These are phyloP conservation scores for Saccharomyces hybrid DNA, from an alignment of 1,139 yeast species.

Conservation along the genomic window DNA sequence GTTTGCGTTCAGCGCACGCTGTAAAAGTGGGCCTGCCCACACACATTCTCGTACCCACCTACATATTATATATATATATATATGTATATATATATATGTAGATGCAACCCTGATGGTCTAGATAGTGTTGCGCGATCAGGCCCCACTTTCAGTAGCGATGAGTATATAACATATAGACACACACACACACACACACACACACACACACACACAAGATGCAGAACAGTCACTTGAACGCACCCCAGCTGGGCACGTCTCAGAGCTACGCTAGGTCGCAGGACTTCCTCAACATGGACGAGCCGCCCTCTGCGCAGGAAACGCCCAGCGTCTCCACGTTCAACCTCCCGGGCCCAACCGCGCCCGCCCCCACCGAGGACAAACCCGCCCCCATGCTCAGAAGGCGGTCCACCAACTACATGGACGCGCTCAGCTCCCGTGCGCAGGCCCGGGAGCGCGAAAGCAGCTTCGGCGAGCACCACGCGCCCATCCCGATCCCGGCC, in stretches of 20 bases:
- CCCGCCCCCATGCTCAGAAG: conserved; percentile 11
- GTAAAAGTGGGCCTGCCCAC: background rate
- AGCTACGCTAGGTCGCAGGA: conserved; percentile 7
- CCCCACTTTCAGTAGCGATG: background rate
- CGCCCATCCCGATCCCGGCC: background rate
- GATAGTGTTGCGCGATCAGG: no score
- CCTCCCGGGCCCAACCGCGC: conserved; percentile 5
- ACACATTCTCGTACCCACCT: background rate
- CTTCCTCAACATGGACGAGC: conserved; percentile 23
- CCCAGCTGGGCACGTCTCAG: background rate
- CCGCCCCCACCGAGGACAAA: background rate
- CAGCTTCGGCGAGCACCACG: background rate
- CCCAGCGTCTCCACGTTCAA: conserved; percentile 12
- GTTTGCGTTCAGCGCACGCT: no score
- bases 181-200: background rate
- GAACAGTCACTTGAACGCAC: background rate
- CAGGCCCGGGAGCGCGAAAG: background rate
- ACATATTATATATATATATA: background rate
- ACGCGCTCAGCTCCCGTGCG: conserved; percentile 13
- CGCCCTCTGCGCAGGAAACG: conserved; percentile 25
- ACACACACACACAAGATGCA: background rate
- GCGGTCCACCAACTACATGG: conserved; percentile 20
- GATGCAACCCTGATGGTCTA: background rate
- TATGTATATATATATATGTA: background rate
- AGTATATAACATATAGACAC: background rate